Evolutionary conservation across 495 filamentous ascomycete genomes (phyloP), one percentile per base, ranked within the genome.

Genomic region (Tuber brumale): DNA sequence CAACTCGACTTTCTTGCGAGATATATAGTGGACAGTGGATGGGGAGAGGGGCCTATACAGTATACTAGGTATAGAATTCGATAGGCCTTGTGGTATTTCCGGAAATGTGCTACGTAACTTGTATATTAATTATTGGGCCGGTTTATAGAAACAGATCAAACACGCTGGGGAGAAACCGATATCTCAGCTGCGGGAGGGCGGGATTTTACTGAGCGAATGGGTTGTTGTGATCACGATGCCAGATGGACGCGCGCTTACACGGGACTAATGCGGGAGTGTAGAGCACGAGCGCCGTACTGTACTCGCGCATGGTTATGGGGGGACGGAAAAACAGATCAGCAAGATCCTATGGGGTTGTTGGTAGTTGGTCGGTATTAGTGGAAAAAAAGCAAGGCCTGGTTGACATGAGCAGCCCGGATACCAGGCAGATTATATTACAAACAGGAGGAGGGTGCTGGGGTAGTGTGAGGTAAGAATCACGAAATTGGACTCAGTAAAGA

Each of bases 111-210:
- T 31, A 27, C 19, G 27, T 66, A 66, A 27, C 57, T 66, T 66
- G 57, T 66, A 66, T 14, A 66, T 66, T 66, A 66, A 35, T 66
- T 66, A 66, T 66, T 66, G 14, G 12, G 57, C 57, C 27, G 12
- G 57, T 66, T 66, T 66, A 66, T 66, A 66, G 57, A 66, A 66
- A 66, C 31, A 16, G 27, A 66, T 35, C 57, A 66, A 66, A 35
- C 57, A 19, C 57, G 14, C 27, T 66, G 57, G 57, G 57, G 27
- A 66, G 57, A 31, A 35, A 18, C 27, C 27, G n/a, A 14, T 61
- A 27, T 61, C 51, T 61, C 51, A 23, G 10, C 51, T 61, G 51
- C 51, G n/a, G 51, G 51, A 16, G 57, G 4, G 57, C 14, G 14
- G 57, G 57, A 66, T 66, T n/a, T 66, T 35, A 6, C 27, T 66